Evolutionary conservation across 768 basidiomycete genomes (phyloP), one percentile per base, ranked within the genome.

Genomic region (Suillus paluster): DNA sequence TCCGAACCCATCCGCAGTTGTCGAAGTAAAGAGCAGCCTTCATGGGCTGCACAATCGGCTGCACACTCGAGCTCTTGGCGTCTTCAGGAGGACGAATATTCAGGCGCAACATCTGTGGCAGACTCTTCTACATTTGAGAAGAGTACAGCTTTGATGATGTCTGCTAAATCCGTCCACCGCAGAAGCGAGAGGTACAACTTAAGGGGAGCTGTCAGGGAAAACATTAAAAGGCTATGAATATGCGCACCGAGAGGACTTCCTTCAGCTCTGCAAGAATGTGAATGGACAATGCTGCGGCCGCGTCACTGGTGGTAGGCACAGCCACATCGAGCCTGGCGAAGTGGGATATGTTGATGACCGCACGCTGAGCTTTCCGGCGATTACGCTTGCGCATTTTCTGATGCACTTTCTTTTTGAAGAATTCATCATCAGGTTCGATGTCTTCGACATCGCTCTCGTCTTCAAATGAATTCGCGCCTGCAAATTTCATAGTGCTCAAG

Each of bases 11-110:
- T 82, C 77, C 0, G 82, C 80, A n/a, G 45, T 79, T 84, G 34
- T 87, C 83, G 62, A 87, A 87, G 68, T 86, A 82, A 1, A 88
- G 71, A 0, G 85, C 85, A 65, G 86, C 81, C 70, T 84, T 87
- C 78, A 86, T 79, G 0, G 86, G 84, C 56, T 84, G 86, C 0
- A 85, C 79, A 53, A 74, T 74, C 0, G 84, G 83, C 58, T 75
- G 81, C 0, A 77, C 79, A 6, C 70, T 65, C 1, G 38, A 11
- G 17, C 38, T 55, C 54, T 55, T 17, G 11, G 17, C 17, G 11
- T 39, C 54, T 55, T 55, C 38, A 11, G 54, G n/a, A 10, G 38
- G 38, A 55, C 25, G 21, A 49, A 17, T 25, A 39, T 34, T 48
- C 42, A 38, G 48, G 44, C 19, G n/a, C 36, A 11, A 23, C 38